A percentile compares a stretch with the other conserved stretches of the same genome.
Evolutionary conservation across 75 land plant species (phyloP).

Genomic region (Pseudotsuga menziesii): DNA sequence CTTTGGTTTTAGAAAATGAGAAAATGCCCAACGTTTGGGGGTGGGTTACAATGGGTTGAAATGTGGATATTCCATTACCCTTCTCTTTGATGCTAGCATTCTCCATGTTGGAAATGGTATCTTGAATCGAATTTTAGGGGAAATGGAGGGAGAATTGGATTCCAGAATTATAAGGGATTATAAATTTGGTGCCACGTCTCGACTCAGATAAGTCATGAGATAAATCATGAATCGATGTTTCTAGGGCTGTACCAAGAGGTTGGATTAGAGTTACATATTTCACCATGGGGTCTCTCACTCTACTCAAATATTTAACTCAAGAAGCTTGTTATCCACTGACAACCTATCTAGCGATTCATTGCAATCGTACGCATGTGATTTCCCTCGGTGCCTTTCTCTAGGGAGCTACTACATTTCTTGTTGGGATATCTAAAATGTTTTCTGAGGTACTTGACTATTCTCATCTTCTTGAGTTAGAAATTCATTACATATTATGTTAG

Average conservation of each 20-base stretch:
- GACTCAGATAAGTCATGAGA: neutral
- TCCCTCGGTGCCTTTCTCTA: constrained; percentile 80
- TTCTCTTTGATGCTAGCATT: constrained; percentile 43
- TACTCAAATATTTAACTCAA: constrained; percentile 68
- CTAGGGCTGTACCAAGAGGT: constrained; percentile 81
- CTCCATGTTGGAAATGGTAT: constrained; percentile 37
- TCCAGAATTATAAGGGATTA: constrained; percentile 35
- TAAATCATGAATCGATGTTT: constrained; percentile 74
- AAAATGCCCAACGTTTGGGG: constrained; percentile 14
- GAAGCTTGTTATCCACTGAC: constrained; percentile 69
- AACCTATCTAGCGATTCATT: constrained; percentile 45
- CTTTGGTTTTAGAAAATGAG: constrained; percentile 7
- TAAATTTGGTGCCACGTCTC: constrained; percentile 27
- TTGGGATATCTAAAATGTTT: constrained; percentile 66
- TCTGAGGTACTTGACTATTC: constrained; percentile 37
- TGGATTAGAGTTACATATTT: constrained; percentile 57
- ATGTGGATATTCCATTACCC: constrained; percentile 29
- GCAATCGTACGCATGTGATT: constrained; percentile 64
- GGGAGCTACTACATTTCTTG: constrained; percentile 78
- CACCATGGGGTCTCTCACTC: constrained; percentile 70
- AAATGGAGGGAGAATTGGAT: constrained; percentile 36
- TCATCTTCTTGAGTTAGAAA: too few relatives aligned
- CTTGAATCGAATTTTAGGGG: constrained; percentile 39
- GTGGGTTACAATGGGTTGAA: constrained; percentile 21
- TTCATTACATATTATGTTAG: too few relatives aligned